A percentile compares a stretch with the other conserved stretches of the same genome.
Evolutionary conservation across 495 filamentous ascomycete genomes (phyloP).

Genomic region (Aspergillus baeticus): DNA sequence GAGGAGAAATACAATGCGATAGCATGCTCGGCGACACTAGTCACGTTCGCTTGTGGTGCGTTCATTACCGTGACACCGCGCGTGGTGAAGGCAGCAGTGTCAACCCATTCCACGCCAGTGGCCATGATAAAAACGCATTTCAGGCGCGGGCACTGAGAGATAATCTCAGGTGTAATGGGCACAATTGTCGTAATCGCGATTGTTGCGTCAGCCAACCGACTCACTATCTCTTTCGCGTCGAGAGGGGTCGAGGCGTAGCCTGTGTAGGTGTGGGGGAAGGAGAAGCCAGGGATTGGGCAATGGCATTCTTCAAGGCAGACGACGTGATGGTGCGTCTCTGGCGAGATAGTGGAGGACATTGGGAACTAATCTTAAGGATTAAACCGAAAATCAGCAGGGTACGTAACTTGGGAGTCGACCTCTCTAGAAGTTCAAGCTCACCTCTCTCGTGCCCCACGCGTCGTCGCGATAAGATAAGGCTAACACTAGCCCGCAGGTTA

Average conservation of each 20-base stretch:
- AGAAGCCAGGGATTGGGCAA: slow-evolving; percentile 41
- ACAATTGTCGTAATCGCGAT: slow-evolving; percentile 46
- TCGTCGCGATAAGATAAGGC: too few species aligned
- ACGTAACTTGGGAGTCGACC: too few species aligned
- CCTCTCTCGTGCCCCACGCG: too few species aligned
- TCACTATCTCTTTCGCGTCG: slow-evolving; percentile 26
- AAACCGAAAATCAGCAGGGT: too few species aligned
- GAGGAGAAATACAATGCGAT: slow-evolving; percentile 54
- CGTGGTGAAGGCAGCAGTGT: slow-evolving; percentile 41
- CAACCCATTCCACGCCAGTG: slow-evolving; percentile 52
- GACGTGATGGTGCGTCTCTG: slow-evolving; percentile 29
- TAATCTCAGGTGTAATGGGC: slow-evolving; percentile 32
- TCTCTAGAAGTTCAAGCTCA: too few species aligned
- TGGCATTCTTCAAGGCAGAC: slow-evolving; percentile 48
- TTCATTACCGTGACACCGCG: slow-evolving; percentile 46
- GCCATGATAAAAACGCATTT: slow-evolving; percentile 50
- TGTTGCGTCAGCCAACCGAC: slow-evolving; percentile 45
- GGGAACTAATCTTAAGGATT: too few species aligned
- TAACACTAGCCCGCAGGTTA: too few species aligned
- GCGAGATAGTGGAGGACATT: too few species aligned
- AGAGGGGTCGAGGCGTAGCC: slow-evolving; percentile 34
- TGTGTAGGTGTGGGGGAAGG: slow-evolving; percentile 35
- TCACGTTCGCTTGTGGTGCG: slow-evolving; percentile 48
- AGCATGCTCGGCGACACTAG: slow-evolving; percentile 53
- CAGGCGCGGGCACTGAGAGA: slow-evolving; percentile 35